phyloP scores from a whole-genome alignment of 345 rosid species.

The Brassica nigra region DNA sequence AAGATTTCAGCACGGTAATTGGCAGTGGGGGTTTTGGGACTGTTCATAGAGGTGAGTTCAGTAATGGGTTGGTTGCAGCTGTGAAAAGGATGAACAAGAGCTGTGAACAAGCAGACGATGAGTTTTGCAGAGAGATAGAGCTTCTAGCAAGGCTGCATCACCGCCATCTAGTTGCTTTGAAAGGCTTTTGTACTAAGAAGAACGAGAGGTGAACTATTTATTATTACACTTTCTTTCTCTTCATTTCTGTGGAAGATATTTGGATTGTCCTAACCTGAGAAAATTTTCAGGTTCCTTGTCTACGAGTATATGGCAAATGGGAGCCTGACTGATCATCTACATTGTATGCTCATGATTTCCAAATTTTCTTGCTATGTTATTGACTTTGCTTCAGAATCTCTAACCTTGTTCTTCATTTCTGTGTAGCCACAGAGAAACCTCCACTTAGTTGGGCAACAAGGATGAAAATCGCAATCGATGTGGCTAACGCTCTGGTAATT shows the following conservation, averaged over 20 bases:
- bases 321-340: constrained; percentile 87
- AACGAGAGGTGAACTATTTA: constrained; percentile 61
- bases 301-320: constrained; percentile 92
- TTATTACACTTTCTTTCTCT: neutral
- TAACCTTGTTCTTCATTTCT: constrained; percentile 18
- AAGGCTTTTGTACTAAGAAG: constrained; percentile 80
- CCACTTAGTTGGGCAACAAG: constrained; percentile 86
- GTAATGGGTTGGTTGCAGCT: constrained; percentile 68
- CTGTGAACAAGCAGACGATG: constrained; percentile 82
- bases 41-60: constrained; percentile 74
- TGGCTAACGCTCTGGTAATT: constrained; percentile 95
- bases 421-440: constrained; percentile 57
- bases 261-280: constrained; percentile 18
- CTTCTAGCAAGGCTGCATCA: constrained; percentile 95
- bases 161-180: constrained; percentile 89
- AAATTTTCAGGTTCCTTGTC: constrained; percentile 72
- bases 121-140: constrained; percentile 91
- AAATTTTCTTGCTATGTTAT: neutral
- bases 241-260: neutral
- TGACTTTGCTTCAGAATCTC: neutral
- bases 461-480: constrained; percentile 85
- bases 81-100: constrained; percentile 78
- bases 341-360: constrained; percentile 53
- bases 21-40: constrained; percentile 96
- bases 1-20: constrained; percentile 62